phyloP scores from a whole-genome alignment of 2,329 filamentous ascomycete genomes.

The Nannizziopsis barbatae region DNA sequence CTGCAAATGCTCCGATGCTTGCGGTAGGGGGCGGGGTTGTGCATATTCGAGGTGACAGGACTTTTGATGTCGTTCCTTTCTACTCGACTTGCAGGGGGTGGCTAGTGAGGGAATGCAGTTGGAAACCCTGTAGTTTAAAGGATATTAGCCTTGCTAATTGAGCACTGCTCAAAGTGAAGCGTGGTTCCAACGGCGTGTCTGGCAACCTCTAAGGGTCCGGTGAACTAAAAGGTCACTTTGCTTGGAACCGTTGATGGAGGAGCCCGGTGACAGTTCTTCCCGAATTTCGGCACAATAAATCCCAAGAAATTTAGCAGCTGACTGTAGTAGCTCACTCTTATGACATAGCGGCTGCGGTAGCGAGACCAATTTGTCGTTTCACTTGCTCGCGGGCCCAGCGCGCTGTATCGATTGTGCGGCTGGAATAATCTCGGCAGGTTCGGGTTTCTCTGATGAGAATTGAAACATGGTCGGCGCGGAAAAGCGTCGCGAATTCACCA shows the following conservation, averaged over 20 bases:
- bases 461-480: constrained; percentile 85
- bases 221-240: constrained; percentile 2
- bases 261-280: constrained; percentile 2
- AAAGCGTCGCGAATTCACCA: constrained; percentile 71
- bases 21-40: constrained; percentile 1
- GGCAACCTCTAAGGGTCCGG: neutral
- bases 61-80: neutral
- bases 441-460: constrained; percentile 85
- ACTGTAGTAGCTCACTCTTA: constrained; percentile 18
- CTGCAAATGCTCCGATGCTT: constrained; percentile 8
- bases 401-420: constrained; percentile 83
- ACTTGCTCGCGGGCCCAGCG: constrained; percentile 96
- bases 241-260: neutral
- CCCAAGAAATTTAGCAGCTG: neutral
- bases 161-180: neutral
- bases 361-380: constrained; percentile 59
- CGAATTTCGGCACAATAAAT: neutral
- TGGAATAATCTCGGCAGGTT: constrained; percentile 72
- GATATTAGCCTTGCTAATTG: neutral
- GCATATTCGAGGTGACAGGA: constrained; percentile 1
- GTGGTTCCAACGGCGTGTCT: neutral
- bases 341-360: constrained; percentile 30
- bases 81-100: neutral
- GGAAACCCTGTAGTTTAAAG: constrained; percentile 2
- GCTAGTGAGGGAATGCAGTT: constrained; percentile 1